Evolutionary conservation across 352 stramenopile genomes (phyloP), one percentile per base, ranked within the genome.

Genomic region (Phytophthora constricta): DNA sequence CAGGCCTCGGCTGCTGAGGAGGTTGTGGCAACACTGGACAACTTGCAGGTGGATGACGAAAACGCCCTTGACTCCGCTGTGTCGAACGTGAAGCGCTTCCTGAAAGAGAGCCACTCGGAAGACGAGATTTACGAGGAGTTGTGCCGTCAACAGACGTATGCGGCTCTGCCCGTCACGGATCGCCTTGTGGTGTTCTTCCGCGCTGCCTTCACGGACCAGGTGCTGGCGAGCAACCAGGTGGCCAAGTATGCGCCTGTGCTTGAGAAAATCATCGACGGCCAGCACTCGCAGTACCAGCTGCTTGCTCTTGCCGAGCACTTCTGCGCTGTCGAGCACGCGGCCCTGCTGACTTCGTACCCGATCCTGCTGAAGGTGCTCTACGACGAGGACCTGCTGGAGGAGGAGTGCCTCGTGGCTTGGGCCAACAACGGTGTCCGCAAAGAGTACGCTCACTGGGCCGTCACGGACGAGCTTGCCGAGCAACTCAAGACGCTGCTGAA

Each of bases 301-400:
- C 96, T 99, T 61, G 92, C 92, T 26, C 78, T 97, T 10, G 81
- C 84, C 19, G 95, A 98, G 72, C 81, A 93, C 49, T 90, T 98
- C 43, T 98, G 89, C 60, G 90, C 85, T 5, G 90, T 98, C 11
- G 87, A 97, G 71, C 87, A 96, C 61, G 83, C 93, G 17, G 72
- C 86, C 25, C 61, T 96, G 17, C 62, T 83, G 19, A 70, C 67
- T 26, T 84, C 86, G 42, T 99, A 98, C 76, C 91, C 97, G 27
- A 91, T 99, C 37, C 77, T 99, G 26, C 77, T 99, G 22, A 99
- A 99, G 87, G 80, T 98, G 14, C 66, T 99, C 7, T 99, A 98
- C 80, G 97, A 99, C 68, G 92, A 98, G 53, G 97, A 99, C 65
- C 68, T 98, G 13, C 70, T 99, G 14, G 92, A 98, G 37, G 97